phyloP scores from a whole-genome alignment of 371 early-diverging fungal genomes.

The Mortierella sp. region DNA sequence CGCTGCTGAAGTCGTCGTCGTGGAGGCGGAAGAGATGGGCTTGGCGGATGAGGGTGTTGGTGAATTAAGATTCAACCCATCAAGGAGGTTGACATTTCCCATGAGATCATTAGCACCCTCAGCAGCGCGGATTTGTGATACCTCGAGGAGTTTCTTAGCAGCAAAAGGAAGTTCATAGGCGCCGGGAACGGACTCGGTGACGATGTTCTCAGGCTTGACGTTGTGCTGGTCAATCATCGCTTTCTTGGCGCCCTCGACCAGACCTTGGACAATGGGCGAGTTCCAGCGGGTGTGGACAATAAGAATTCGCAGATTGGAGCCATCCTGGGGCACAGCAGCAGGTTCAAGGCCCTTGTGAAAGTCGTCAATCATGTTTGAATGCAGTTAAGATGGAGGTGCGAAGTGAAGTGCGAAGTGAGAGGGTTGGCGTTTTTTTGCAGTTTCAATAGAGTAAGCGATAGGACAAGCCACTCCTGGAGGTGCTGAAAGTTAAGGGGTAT shows the following conservation, averaged over 20 bases:
- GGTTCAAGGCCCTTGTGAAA: constrained; percentile 82
- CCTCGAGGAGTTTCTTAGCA: constrained; percentile 78
- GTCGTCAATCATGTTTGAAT: constrained; percentile 49
- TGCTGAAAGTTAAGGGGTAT: too few relatives aligned
- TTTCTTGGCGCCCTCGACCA: constrained; percentile 79
- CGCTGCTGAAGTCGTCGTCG: constrained; percentile 2
- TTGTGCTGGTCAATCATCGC: constrained; percentile 73
- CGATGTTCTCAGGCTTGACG: constrained; percentile 80
- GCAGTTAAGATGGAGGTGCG: background rate
- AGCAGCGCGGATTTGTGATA: constrained; percentile 69
- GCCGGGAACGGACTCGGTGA: constrained; percentile 87
- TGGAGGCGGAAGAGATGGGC: constrained; percentile 4
- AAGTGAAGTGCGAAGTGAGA: background rate
- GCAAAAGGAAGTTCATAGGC: constrained; percentile 96
- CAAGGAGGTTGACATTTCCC: constrained; percentile 60
- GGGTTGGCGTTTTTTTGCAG: background rate
- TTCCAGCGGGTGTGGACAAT: constrained; percentile 98
- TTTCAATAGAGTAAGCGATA: too few relatives aligned
- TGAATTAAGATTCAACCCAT: constrained; percentile 42
- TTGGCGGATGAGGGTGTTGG: constrained; percentile 25
- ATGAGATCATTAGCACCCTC: constrained; percentile 66
- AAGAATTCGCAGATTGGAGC: constrained; percentile 77
- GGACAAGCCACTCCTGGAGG: too few relatives aligned
- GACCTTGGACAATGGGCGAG: constrained; percentile 78
- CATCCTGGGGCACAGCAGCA: constrained; percentile 67